phyloP scores from a whole-genome alignment of 2,329 filamentous ascomycete genomes.

The Setomelanomma holmii region DNA sequence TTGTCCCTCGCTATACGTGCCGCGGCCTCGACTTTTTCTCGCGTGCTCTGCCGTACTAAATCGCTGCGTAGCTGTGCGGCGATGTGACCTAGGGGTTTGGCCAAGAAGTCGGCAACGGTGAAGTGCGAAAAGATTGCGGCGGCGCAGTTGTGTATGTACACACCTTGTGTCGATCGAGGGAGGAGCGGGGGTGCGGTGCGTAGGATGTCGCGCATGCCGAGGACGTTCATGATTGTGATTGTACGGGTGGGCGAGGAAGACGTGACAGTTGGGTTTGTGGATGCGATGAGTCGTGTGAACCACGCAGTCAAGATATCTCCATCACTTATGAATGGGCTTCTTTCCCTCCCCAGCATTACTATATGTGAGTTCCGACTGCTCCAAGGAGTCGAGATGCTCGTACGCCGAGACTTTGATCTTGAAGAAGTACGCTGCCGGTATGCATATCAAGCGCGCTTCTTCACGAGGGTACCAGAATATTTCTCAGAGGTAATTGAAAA shows the following conservation, averaged over 20 bases:
- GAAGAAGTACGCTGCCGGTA: slow-evolving; percentile 23
- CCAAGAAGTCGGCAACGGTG: slow-evolving; percentile 15
- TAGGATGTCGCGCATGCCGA: slow-evolving; percentile 29
- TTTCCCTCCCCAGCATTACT: slow-evolving; percentile 12
- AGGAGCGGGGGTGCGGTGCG: slow-evolving; percentile 15
- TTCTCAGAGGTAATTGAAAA: slow-evolving; percentile 24
- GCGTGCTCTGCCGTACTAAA: slow-evolving; percentile 22
- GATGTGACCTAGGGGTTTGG: slow-evolving; percentile 25
- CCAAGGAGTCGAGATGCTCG: slow-evolving; percentile 11
- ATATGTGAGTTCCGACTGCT: slow-evolving; percentile 1
- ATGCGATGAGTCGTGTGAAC: slow-evolving; percentile 14
- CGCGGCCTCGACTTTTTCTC: slow-evolving; percentile 21
- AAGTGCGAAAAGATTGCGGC: slow-evolving; percentile 13
- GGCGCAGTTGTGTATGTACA: slow-evolving; percentile 25
- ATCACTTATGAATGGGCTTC: slow-evolving; percentile 26
- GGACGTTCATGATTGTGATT: slow-evolving; percentile 32
- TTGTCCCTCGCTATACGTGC: slow-evolving; percentile 2
- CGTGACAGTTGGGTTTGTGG: slow-evolving; percentile 10
- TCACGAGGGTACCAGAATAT: slow-evolving; percentile 14
- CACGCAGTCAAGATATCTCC: slow-evolving; percentile 26
- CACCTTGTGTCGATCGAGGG: slow-evolving; percentile 12
- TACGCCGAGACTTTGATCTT: slow-evolving; percentile 15
- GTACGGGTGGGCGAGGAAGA: slow-evolving; percentile 11
- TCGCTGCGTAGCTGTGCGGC: slow-evolving; percentile 31
- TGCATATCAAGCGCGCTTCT: slow-evolving; percentile 12